Percentiles rank a stretch among this genome's conserved stretches.
phyloP scores from a whole-genome alignment of 2,329 filamentous ascomycete species.

The Sclerotinia spermophila region DNA sequence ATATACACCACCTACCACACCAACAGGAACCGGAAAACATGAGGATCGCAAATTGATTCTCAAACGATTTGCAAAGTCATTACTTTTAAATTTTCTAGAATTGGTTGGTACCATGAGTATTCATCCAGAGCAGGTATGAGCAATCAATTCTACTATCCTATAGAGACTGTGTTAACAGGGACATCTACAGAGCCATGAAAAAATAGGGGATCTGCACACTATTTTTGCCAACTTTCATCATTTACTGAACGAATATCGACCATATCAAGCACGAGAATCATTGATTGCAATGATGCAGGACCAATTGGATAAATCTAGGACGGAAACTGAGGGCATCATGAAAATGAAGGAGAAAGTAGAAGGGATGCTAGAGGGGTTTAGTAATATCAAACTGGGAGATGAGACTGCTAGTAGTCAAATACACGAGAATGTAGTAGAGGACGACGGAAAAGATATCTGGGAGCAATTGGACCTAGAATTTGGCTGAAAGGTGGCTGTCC shows the following conservation, averaged over 20 bases:
- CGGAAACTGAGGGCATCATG: constrained; percentile 68
- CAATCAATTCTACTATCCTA: background rate
- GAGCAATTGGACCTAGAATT: constrained; percentile 43
- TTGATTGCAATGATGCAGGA: constrained; percentile 85
- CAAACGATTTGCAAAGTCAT: constrained; percentile 74
- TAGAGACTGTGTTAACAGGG: constrained; percentile 18
- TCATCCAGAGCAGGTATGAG: constrained; percentile 55
- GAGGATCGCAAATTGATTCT: constrained; percentile 65
- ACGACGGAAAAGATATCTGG: constrained; percentile 41
- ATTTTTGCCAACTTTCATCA: constrained; percentile 90
- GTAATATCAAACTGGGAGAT: constrained; percentile 41
- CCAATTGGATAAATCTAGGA: constrained; percentile 67
- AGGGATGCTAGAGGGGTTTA: constrained; percentile 67
- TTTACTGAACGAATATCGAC: constrained; percentile 88
- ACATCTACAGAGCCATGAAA: constrained; percentile 55
- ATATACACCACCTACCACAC: constrained; percentile 42
- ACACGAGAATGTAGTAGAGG: constrained; percentile 13
- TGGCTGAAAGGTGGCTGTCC: constrained; percentile 21
- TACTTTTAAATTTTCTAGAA: constrained; percentile 86
- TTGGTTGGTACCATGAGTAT: constrained; percentile 67
- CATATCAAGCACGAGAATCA: constrained; percentile 86
- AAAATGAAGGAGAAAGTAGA: constrained; percentile 69
- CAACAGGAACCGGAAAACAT: constrained; percentile 46
- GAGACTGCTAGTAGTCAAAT: constrained; percentile 23
- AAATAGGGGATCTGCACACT: constrained; percentile 74